Conservation (phyloP, 345 rosid species). For the Hypericum androsaemum region DNA sequence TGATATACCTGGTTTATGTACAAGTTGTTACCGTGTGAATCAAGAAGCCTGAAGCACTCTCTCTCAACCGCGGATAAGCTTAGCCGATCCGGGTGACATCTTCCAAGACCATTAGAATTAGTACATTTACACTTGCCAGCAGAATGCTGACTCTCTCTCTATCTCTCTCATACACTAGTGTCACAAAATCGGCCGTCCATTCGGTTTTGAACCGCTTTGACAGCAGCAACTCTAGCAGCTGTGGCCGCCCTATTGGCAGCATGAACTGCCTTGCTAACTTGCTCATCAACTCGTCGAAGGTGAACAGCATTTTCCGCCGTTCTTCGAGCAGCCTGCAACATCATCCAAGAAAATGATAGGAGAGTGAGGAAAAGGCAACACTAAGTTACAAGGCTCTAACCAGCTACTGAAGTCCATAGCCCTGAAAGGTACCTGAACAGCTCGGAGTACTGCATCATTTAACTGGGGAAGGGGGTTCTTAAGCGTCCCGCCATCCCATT, state of each 20-base stretch:
- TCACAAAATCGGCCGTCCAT: constrained; percentile 90
- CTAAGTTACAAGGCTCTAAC: no score
- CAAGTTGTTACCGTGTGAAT: constrained; percentile 25
- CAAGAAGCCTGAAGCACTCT: constrained; percentile 19
- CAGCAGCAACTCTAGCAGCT: constrained; percentile 93
- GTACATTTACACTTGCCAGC: constrained; percentile 23
- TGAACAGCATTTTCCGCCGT: constrained; percentile 61
- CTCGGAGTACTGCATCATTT: constrained; percentile 38
- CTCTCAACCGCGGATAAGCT: constrained; percentile 41
- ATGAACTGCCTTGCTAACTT: constrained; percentile 53
- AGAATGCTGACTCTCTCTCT: no score
- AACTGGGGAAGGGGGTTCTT: constrained; percentile 32
- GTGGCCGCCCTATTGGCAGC: constrained; percentile 86
- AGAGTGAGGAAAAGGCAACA: not conserved
- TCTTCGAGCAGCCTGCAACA: constrained; percentile 62
- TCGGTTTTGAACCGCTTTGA: constrained; percentile 86
- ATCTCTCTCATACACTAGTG: constrained; percentile 19
- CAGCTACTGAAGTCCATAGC: no score
- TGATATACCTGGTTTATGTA: constrained; percentile 38
- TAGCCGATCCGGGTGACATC: constrained; percentile 33
- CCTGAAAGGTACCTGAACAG: constrained; percentile 45
- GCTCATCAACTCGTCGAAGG: constrained; percentile 56
- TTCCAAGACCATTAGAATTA: constrained; percentile 17
- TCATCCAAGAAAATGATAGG: not conserved
- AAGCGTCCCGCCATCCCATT: constrained; percentile 71